Evolutionary conservation across 2,329 filamentous ascomycete genomes (phyloP).

Genomic region (Aspergillus hortae): DNA sequence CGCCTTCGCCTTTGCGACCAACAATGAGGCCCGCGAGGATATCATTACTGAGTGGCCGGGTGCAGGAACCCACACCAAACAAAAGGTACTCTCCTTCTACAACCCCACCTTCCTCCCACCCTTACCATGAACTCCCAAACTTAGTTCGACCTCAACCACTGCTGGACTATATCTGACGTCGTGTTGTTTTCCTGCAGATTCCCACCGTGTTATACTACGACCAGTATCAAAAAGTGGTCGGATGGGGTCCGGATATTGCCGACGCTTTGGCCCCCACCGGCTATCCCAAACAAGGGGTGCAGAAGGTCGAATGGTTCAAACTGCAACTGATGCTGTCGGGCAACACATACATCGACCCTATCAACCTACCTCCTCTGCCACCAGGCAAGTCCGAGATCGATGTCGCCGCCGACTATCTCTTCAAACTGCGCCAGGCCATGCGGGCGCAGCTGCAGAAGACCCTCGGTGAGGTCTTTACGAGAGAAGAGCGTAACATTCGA

Average conservation of each 20-base stretch:
- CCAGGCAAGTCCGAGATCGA: constrained; percentile 98
- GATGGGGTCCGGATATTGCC: constrained; percentile 97
- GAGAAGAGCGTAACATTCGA: constrained; percentile 95
- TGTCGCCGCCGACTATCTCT: constrained; percentile 97
- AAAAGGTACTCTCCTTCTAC: constrained; percentile 65
- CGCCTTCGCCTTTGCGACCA: constrained; percentile 87
- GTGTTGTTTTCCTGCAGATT: constrained; percentile 52
- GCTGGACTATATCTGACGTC: constrained; percentile 5
- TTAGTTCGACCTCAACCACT: no score
- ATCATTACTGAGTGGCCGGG: constrained; percentile 99
- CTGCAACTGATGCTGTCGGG: constrained; percentile 97
- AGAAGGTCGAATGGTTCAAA: constrained; percentile 99
- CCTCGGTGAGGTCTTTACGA: constrained; percentile 92
- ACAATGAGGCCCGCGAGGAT: constrained; percentile 95
- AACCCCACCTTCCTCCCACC: background rate
- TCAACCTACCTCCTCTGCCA: constrained; percentile 94
- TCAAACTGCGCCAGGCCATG: constrained; percentile 97
- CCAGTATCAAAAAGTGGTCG: constrained; percentile 99
- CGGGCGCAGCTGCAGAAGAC: constrained; percentile 93
- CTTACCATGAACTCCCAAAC: background rate
- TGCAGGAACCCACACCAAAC: constrained; percentile 94
- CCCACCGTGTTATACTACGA: constrained; percentile 99
- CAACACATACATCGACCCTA: constrained; percentile 98
- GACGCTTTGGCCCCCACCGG: constrained; percentile 94
- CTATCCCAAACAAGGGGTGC: constrained; percentile 94